Evolutionary conservation across 306 rosid genomes (phyloP).

Genomic region (Cucurbita pepo): DNA sequence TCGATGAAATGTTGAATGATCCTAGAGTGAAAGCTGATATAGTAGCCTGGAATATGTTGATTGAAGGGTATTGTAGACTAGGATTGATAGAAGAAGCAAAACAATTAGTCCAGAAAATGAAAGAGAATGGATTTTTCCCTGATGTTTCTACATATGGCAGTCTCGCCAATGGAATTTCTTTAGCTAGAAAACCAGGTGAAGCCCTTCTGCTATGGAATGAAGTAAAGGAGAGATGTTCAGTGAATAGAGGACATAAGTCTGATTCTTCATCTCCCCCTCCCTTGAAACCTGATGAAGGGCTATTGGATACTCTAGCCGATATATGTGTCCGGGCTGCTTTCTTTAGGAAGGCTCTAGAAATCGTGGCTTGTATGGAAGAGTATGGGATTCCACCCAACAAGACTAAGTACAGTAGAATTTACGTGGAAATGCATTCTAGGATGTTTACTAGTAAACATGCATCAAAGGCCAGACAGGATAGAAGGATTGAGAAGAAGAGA

Average conservation of each 20-base stretch:
- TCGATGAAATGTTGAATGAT: conserved; percentile 71
- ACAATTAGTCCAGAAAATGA: conserved; percentile 62
- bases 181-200: conserved; percentile 91
- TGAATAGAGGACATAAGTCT: conserved; percentile 16
- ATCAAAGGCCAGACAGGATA: conserved; percentile 77
- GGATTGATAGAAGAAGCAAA: conserved; percentile 76
- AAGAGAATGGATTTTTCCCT: conserved; percentile 59
- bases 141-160: conserved; percentile 80
- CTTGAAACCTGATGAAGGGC: conserved; percentile 81
- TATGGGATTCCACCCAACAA: conserved; percentile 81
- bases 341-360: conserved; percentile 78
- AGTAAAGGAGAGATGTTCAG: conserved; percentile 70
- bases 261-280: conserved; percentile 35
- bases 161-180: conserved; percentile 61
- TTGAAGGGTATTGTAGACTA: conserved; percentile 78
- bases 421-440: conserved; percentile 98
- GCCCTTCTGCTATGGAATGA: conserved; percentile 90
- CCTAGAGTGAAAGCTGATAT: conserved; percentile 67
- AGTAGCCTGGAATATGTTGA: conserved; percentile 89
- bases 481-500: conserved; percentile 78
- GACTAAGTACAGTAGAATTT: conserved; percentile 78
- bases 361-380: conserved; percentile 99
- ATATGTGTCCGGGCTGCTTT: conserved; percentile 93
- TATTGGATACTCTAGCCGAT: conserved; percentile 79
- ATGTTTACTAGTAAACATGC: conserved; percentile 98